Evolutionary conservation across 441 rosid species (phyloP), one percentile per base, ranked within the genome.

Genomic region (Croton laevigatus): DNA sequence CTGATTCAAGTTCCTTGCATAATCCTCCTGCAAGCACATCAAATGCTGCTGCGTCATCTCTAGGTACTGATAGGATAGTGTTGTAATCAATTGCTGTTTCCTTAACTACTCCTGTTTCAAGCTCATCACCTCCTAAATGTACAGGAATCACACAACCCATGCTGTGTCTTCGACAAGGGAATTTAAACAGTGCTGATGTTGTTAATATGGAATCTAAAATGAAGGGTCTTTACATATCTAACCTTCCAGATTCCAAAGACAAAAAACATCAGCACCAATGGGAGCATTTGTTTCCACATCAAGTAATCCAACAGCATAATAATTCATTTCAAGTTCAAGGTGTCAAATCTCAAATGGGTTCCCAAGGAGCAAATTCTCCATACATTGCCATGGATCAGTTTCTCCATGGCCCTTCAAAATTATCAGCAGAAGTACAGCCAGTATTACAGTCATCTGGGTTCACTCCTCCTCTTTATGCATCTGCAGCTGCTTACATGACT

Each of bases 371-470:
- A 59, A 84, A 75, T 68, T 74, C 79, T 68, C 57, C 79, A 55
- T 71, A 63, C 19, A 36, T 59, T 17, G 81, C 84, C 67, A 73
- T 66, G 20, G 80, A 84, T 76, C 88, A 80, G 71, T 76, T 73
- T 66, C 75, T 66, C 22, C 80, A 80, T 66, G 76, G 66, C 62
- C 77, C 81, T 34, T 72, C 79, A 40, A 82, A 77, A 73, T 76
- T 79, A 59, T 71, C 84, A 19, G 70, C 76, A 22, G 87, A 72
- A 66, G 73, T 75, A 48, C 87, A 76, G 78, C 83, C 79, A 36
- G 75, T 82, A 64, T 76, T 81, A 54, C 91, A 85, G 75, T 83
- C 86, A 58, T 81, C 88, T 66, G 91, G 91, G 46, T 79, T 85
- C 76, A 81, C 86, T 1, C 88, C 86, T 60, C 79, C 75, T 17